Percentiles rank a stretch among this genome's conserved stretches.
Conservation (phyloP, 345 rosid species). For the Bruguiera gymnorhiza region DNA sequence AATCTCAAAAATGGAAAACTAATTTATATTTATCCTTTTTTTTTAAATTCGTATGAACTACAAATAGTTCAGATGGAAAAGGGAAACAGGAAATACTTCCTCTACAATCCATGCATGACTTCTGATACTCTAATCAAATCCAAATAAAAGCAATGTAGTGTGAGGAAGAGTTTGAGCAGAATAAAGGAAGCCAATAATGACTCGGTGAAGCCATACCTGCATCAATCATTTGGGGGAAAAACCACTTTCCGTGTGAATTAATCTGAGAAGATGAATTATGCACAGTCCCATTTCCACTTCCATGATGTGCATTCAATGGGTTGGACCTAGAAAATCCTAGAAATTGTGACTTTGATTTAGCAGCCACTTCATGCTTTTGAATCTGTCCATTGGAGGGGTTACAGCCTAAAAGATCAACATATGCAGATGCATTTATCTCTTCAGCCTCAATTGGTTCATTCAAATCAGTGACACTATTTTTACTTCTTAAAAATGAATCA, state of each 20-base stretch:
- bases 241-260: constrained; percentile 32
- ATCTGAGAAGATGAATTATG: constrained; percentile 22
- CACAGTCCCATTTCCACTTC: constrained; percentile 28
- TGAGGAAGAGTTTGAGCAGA: background rate
- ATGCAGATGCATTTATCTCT: constrained; percentile 38
- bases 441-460: constrained; percentile 69
- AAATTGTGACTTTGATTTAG: constrained; percentile 32
- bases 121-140: constrained; percentile 7
- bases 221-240: constrained; percentile 39
- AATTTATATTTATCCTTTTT: background rate
- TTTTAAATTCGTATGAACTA: background rate
- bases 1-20: background rate
- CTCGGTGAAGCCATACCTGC: constrained; percentile 47
- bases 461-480: constrained; percentile 61
- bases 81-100: background rate
- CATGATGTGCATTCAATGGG: constrained; percentile 27
- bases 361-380: constrained; percentile 34
- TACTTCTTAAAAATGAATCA: constrained; percentile 35
- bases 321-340: constrained; percentile 40
- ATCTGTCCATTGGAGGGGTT: constrained; percentile 32
- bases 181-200: constrained; percentile 14
- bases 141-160: background rate
- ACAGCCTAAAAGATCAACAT: constrained; percentile 30
- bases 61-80: background rate
- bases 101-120: constrained; percentile 4